phyloP scores from a whole-genome alignment of 768 basidiomycete species.

The Sarcomyxa edulis region DNA sequence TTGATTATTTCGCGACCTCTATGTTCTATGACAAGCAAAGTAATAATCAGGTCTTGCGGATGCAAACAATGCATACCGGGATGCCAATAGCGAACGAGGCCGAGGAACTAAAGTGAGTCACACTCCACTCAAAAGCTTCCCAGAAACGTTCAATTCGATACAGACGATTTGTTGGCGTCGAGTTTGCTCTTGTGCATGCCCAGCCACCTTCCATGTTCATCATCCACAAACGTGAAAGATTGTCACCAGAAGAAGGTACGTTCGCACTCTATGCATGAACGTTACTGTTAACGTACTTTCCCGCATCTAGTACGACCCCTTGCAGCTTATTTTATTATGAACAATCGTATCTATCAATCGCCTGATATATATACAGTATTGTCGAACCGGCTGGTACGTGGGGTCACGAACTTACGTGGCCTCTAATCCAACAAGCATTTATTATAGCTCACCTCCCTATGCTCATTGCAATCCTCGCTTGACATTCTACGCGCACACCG shows the following conservation, averaged over 20 bases:
- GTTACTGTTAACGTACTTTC: constrained; percentile 7
- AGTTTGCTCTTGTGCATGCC: constrained; percentile 81
- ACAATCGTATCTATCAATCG: constrained; percentile 85
- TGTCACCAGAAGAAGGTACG: constrained; percentile 81
- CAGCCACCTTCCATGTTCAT: constrained; percentile 80
- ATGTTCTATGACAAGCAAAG: constrained; percentile 96
- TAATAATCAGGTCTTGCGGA: constrained; percentile 87
- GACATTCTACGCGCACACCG: constrained; percentile 66
- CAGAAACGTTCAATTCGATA: constrained; percentile 1
- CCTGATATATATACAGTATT: constrained; percentile 82
- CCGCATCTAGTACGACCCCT: constrained; percentile 57
- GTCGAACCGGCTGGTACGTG: constrained; percentile 71
- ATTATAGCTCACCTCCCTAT: constrained; percentile 59
- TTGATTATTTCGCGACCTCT: constrained; percentile 86
- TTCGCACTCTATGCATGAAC: constrained; percentile 5
- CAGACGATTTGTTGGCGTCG: constrained; percentile 83
- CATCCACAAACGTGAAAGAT: constrained; percentile 82
- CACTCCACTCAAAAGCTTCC: too few species aligned
- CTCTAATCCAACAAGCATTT: constrained; percentile 1
- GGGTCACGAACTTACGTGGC: neutral
- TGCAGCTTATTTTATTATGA: constrained; percentile 83
- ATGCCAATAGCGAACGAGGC: constrained; percentile 72
- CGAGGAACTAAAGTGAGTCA: constrained; percentile 74
- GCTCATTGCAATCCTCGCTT: constrained; percentile 71
- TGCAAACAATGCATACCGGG: constrained; percentile 91